These are phyloP conservation scores for Capronia coronata DNA, from an alignment of 2,329 filamentous ascomycete genomes.

Conservation along the genomic window DNA sequence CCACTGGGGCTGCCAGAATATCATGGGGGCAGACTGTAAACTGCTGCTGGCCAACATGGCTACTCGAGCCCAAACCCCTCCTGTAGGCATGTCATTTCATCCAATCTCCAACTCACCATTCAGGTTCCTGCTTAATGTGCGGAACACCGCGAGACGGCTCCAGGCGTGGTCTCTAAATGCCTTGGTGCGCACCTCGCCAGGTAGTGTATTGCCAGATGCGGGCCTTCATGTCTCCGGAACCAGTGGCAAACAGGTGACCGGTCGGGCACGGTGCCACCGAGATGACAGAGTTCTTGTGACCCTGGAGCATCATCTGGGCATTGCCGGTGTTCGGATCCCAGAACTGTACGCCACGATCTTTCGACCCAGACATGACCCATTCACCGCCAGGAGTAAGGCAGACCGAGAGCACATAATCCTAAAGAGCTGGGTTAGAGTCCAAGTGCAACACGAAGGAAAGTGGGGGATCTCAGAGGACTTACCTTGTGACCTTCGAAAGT, in stretches of 20 bases:
- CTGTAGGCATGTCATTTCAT: neutral
- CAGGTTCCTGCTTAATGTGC: no score
- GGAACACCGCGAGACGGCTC: neutral
- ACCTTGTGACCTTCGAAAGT: constrained; percentile 96
- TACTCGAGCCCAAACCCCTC: neutral
- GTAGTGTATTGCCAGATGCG: constrained; percentile 80
- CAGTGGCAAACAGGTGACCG: constrained; percentile 85
- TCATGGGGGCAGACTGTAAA: neutral
- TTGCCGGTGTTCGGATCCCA: constrained; percentile 93
- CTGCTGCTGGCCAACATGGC: neutral
- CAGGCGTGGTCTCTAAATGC: constrained; percentile 6
- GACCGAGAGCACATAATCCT: constrained; percentile 96
- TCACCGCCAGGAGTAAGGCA: constrained; percentile 87
- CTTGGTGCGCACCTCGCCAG: constrained; percentile 33
- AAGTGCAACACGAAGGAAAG: neutral
- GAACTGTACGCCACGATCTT: constrained; percentile 96
- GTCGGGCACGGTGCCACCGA: constrained; percentile 90
- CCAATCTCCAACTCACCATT: no score
- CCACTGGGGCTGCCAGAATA: neutral
- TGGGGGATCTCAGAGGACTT: constrained; percentile 30
- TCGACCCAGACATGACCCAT: constrained; percentile 96
- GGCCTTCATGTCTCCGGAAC: constrained; percentile 94
- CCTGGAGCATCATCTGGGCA: constrained; percentile 96
- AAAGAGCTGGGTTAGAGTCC: constrained; percentile 11
- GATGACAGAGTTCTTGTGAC: constrained; percentile 98